Conservation (phyloP, 176 grass and related monocot genomes). For the Lolium multiflorum region DNA sequence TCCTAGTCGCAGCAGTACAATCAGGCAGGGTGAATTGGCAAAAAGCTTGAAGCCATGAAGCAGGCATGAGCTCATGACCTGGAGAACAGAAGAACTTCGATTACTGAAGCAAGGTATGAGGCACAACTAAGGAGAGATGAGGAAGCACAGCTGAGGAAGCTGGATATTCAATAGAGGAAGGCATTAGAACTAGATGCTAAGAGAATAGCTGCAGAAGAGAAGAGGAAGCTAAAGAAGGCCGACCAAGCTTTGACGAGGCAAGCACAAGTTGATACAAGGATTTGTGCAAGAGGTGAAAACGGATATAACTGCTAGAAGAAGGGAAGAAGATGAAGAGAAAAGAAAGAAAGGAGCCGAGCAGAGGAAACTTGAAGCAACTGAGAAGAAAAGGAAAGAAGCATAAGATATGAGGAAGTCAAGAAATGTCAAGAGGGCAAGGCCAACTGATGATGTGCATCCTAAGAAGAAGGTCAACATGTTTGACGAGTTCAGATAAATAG, state of each 20-base stretch:
- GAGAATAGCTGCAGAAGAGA: background rate
- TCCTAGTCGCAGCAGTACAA: too few relatives aligned
- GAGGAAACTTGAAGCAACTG: too few relatives aligned
- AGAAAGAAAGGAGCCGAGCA: too few relatives aligned
- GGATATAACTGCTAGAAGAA: background rate
- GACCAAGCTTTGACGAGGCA: background rate
- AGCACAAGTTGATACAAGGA: background rate
- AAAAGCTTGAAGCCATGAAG: too few relatives aligned
- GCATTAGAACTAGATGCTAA: background rate
- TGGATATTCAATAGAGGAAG: background rate
- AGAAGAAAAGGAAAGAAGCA: too few relatives aligned
- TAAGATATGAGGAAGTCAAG: too few relatives aligned
- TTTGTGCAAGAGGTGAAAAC: background rate
- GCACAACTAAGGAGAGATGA: background rate
- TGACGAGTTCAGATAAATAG: too few relatives aligned
- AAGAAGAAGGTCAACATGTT: too few relatives aligned
- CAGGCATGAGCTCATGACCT: too few relatives aligned
- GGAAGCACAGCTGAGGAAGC: background rate
- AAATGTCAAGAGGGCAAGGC: too few relatives aligned
- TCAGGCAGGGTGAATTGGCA: too few relatives aligned
- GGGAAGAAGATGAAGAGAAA: background rate
- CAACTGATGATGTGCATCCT: too few relatives aligned
- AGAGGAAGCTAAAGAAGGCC: background rate
- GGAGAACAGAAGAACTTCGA: background rate
- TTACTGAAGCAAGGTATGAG: background rate